Conservation (phyloP, 768 basidiomycete genomes). For the Boletellus ananiceps region DNA sequence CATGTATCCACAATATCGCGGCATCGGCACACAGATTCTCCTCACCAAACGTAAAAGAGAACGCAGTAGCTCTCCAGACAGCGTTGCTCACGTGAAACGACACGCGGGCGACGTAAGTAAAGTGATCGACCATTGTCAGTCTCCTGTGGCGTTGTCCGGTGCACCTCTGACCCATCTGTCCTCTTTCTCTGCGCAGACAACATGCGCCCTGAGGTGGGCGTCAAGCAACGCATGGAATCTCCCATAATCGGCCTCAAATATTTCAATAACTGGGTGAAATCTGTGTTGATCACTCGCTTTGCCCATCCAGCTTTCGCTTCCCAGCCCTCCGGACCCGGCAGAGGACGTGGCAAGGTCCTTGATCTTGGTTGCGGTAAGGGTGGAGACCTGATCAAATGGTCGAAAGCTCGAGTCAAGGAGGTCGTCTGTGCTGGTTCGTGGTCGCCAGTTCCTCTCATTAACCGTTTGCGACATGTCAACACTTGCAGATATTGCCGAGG, state of each 20-base stretch:
- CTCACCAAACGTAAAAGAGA: constrained; percentile 50
- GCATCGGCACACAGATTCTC: constrained; percentile 51
- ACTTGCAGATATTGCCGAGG: constrained; percentile 73
- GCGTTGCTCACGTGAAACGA: constrained; percentile 44
- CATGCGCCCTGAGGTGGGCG: constrained; percentile 85
- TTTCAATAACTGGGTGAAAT: constrained; percentile 99
- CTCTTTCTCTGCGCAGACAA: constrained; percentile 58
- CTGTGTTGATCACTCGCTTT: constrained; percentile 89
- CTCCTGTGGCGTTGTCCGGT: constrained; percentile 1
- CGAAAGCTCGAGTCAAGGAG: constrained; percentile 75
- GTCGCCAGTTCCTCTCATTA: constrained; percentile 3
- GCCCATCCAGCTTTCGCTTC: constrained; percentile 63
- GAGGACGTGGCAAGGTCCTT: constrained; percentile 68
- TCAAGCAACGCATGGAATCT: constrained; percentile 77
- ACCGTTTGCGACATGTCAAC: background rate
- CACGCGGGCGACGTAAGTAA: constrained; percentile 65
- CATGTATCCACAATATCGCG: constrained; percentile 51
- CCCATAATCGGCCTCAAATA: constrained; percentile 95
- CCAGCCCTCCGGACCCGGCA: constrained; percentile 21
- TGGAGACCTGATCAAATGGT: constrained; percentile 95
- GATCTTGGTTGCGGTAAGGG: constrained; percentile 99
- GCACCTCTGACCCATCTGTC: constrained; percentile 3
- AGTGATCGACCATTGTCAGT: constrained; percentile 76
- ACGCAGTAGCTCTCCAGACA: constrained; percentile 35
- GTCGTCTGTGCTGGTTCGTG: constrained; percentile 75